Percentiles rank a stretch among this genome's conserved stretches.
Conservation (phyloP, 805 yeast genomes). For the Yarrowia osloensis region DNA sequence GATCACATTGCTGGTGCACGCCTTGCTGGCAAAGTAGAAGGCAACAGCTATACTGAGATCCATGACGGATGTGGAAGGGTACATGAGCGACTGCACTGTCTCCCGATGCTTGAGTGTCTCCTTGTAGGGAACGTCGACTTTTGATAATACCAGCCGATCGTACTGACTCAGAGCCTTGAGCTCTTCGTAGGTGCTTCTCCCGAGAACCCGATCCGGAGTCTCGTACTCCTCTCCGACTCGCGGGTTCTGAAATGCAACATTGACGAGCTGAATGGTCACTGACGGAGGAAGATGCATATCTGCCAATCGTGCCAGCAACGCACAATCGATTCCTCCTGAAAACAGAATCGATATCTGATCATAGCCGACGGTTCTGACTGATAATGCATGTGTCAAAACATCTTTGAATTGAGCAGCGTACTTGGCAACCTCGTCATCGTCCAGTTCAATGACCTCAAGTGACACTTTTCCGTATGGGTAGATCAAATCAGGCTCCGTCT, state of each 20-base stretch:
- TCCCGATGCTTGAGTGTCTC: constrained; percentile 57
- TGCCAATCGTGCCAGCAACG: constrained; percentile 61
- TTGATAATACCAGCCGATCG: constrained; percentile 51
- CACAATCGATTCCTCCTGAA: constrained; percentile 96
- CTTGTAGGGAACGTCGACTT: constrained; percentile 71
- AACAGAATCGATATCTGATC: constrained; percentile 62
- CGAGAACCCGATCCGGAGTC: constrained; percentile 87
- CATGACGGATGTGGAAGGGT: constrained; percentile 89
- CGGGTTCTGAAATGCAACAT: constrained; percentile 91
- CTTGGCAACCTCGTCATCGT: not conserved
- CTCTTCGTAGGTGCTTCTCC: constrained; percentile 59
- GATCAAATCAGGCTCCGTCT: not conserved
- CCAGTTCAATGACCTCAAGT: not conserved
- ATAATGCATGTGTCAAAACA: not conserved
- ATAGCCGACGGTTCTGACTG: not conserved
- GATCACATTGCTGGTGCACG: constrained; percentile 66
- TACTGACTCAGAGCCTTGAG: constrained; percentile 48
- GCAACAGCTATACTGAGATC: constrained; percentile 95
- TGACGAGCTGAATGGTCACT: constrained; percentile 67
- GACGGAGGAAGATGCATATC: constrained; percentile 38
- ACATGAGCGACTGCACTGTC: constrained; percentile 66
- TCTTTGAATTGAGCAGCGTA: not conserved
- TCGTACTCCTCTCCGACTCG: constrained; percentile 58
- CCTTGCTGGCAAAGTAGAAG: constrained; percentile 83
- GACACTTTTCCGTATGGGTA: not conserved